Percentiles rank a stretch among this genome's conserved stretches.
Evolutionary conservation across 2,329 filamentous ascomycete genomes (phyloP).

Genomic region (Dactylellina leptospora): DNA sequence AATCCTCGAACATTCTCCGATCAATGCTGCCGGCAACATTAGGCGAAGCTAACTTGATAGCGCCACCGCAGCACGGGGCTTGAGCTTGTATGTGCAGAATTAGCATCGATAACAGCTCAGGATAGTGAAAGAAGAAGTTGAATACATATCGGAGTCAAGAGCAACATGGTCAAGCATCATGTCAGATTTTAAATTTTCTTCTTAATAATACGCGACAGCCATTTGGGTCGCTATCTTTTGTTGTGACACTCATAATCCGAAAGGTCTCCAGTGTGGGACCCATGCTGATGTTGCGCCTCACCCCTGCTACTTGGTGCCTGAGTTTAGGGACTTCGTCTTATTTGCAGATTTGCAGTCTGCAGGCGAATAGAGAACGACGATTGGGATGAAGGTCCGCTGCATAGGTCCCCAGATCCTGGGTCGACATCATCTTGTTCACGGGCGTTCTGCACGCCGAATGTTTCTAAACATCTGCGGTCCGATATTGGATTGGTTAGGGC

Average conservation of each 20-base stretch:
- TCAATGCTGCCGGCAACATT: conserved; percentile 35
- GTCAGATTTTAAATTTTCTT: conserved; percentile 45
- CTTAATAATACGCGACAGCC: conserved; percentile 28
- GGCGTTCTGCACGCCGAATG: conserved; percentile 25
- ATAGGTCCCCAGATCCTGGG: conserved; percentile 44
- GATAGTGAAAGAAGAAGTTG: conserved; percentile 28
- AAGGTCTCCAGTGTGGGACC: conserved; percentile 15
- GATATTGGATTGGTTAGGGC: conserved; percentile 34
- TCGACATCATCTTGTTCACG: conserved; percentile 3
- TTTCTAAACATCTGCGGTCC: background rate
- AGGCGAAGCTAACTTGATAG: conserved; percentile 42
- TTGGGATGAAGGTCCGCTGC: conserved; percentile 43
- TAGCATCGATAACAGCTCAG: conserved; percentile 11
- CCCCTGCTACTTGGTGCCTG: conserved; percentile 47
- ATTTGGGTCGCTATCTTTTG: conserved; percentile 11
- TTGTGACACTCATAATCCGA: conserved; percentile 24
- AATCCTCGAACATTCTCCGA: conserved; percentile 12
- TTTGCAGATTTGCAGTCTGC: conserved; percentile 50
- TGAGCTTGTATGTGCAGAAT: conserved; percentile 17
- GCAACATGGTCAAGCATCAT: conserved; percentile 41
- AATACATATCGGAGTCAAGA: conserved; percentile 10
- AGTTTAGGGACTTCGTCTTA: conserved; percentile 34
- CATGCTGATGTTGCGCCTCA: conserved; percentile 20
- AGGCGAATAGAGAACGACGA: conserved; percentile 16
- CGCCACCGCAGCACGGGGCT: conserved; percentile 26